Evolutionary conservation across 2,329 filamentous ascomycete genomes (phyloP), one percentile per base, ranked within the genome.

Genomic region (Xylariaceae sp.): DNA sequence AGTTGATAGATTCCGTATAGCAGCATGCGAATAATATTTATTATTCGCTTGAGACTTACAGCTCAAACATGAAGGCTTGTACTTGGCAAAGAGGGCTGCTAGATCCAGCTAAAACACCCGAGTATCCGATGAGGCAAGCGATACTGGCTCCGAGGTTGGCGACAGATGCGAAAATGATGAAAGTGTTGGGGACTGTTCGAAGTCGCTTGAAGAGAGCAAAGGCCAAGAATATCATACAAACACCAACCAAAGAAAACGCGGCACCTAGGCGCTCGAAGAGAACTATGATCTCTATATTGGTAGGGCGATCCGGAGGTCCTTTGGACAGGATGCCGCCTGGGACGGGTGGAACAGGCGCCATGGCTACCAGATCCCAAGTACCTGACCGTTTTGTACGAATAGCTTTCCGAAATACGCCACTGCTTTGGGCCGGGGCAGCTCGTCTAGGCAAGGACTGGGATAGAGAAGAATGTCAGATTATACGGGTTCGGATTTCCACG

Each of bases 41-140:
- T 46, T 30, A 5, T 26, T 9, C 12, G 42, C 27, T 7, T 12
- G 27, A 8, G 29, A 72, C 86, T 69, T 78, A 89, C 73, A 88
- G 85, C 67, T 88, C 82, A 61, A 89, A 77, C 52, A 84, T 63
- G 62, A 84, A 83, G 6, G 78, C 78, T 65, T 84, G 81, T 0
- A 76, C 72, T 63, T 81, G 80, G 62, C 82, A 94, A 4, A 91
- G 70, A 1, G 78, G 65, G 32, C 80, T 82, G 0, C 72, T 68
- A 26, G 74, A 71, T 1, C 83, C 83, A 37, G 72, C 71, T 1
- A 71, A 65, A 41, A 91, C 75, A 1, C 85, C 87, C 12, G 83
- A 80, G 53, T 83, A 80, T 4, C 85, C 86, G 47, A 91, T 89
- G 30, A 90, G 73, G 47, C 87, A 89, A 8, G 85, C 88, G 43